Base-by-base conservation (phyloP, 345 rosid species). In the Balakata baccata region DNA sequence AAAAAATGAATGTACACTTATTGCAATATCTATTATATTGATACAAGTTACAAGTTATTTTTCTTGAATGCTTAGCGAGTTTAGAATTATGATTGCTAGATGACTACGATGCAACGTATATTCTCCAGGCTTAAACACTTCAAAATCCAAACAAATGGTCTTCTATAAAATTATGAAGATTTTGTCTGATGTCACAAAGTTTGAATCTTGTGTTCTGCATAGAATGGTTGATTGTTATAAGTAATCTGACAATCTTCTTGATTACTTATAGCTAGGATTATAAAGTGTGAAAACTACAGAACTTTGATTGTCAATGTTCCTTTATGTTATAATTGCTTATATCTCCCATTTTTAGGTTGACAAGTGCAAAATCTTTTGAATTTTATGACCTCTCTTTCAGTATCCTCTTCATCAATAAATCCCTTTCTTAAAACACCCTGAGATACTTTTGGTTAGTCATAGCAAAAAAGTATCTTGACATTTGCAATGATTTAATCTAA, bases 391-490 rank as follows among this genome's bases (percentile, higher is more conserved):
- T 52, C 43, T 53, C 8, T 11, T 38, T 6, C 38, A 3, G n/a
- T 11, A 51, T 38, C 12, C 7, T 54, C 5, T 1, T 11, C 25
- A 16, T 11, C 25, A 3, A 38, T 37, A 43, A 43, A 6, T n/a
- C n/a, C n/a, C n/a, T n/a, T n/a, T n/a, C n/a, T n/a, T n/a, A 1
- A 43, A 43, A 43, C n/a, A n/a, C 29, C n/a, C 20, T 94, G 98
- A 98, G 98, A 90, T 79, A 95, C 99, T 34, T 95, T 95, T 80
- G 98, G 99, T 95, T 81, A 84, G 97, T 79, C 45, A 65, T 74
- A 0, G 65, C 57, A n/a, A 63, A 34, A 25, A 51, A 59, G 52
- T 18, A 69, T 57, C 71, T 56, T 39, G 29, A 22, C 45, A 72
- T 65, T 62, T 75, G 39, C 25, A 58, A 22, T 70, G 66, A 59